phyloP scores from a whole-genome alignment of 2,329 filamentous ascomycete genomes.

The Simplicillium sp. region DNA sequence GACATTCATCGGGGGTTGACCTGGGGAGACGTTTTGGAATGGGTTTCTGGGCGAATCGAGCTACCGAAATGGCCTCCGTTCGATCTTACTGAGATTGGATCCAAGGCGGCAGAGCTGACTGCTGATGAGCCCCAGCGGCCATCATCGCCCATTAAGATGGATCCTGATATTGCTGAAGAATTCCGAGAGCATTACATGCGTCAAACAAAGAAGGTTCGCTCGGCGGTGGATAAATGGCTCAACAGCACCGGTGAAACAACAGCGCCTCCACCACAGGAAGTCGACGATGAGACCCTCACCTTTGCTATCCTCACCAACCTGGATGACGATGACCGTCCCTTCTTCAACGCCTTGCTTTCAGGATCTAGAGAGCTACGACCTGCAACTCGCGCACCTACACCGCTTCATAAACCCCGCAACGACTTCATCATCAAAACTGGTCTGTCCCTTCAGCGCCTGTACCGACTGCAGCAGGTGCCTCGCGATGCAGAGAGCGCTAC shows the following conservation, averaged over 20 bases:
- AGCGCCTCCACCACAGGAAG: slow-evolving; percentile 70
- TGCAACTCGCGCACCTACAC: slow-evolving; percentile 57
- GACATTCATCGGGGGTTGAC: slow-evolving; percentile 66
- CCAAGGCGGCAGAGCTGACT: slow-evolving; percentile 50
- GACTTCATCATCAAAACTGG: slow-evolving; percentile 68
- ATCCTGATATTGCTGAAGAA: slow-evolving; percentile 89
- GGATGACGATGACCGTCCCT: slow-evolving; percentile 62
- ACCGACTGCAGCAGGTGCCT: slow-evolving; percentile 62
- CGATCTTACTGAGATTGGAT: slow-evolving; percentile 54
- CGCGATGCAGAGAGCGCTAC: slow-evolving; percentile 80
- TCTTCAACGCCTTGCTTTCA: slow-evolving; percentile 72
- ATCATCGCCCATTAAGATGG: slow-evolving; percentile 61
- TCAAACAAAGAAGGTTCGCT: slow-evolving; percentile 85
- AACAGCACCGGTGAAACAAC: slow-evolving; percentile 66
- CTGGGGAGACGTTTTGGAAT: slow-evolving; percentile 92
- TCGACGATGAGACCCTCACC: slow-evolving; percentile 86
- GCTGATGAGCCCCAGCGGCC: slow-evolving; percentile 51
- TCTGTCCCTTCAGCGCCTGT: slow-evolving; percentile 73
- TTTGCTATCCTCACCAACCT: slow-evolving; percentile 92
- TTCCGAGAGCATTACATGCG: slow-evolving; percentile 87
- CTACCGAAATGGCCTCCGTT: slow-evolving; percentile 87
- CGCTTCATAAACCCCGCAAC: slow-evolving; percentile 54
- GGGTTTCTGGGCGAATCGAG: slow-evolving; percentile 80
- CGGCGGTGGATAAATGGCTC: slow-evolving; percentile 87
- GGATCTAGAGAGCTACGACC: slow-evolving; percentile 48